A percentile compares a stretch with the other conserved stretches of the same genome.
These are phyloP conservation scores for Fusarium sp. DNA, from an alignment of 2,329 filamentous ascomycete species.

Conservation along the genomic window DNA sequence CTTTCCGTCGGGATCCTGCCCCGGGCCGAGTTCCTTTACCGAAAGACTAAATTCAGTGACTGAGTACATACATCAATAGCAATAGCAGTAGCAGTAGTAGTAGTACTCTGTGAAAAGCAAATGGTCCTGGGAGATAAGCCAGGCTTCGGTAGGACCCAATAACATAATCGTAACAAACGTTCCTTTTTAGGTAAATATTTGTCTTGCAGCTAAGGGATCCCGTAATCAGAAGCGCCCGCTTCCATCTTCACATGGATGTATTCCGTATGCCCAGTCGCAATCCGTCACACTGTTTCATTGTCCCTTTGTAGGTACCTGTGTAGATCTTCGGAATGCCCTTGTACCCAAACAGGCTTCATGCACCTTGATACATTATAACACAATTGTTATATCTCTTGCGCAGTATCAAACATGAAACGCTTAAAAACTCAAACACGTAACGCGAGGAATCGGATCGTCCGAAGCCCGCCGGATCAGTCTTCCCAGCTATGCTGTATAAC, in stretches of 20 bases:
- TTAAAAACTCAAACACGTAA: constrained; percentile 7
- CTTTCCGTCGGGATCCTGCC: constrained; percentile 27
- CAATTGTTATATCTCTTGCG: background rate
- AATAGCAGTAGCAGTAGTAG: too few relatives aligned
- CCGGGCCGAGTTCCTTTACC: constrained; percentile 25
- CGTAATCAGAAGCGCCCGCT: constrained; percentile 3
- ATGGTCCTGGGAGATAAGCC: background rate
- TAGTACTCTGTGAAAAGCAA: background rate
- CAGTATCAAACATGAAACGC: background rate
- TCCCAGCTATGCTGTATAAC: constrained; percentile 10
- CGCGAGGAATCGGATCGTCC: constrained; percentile 24
- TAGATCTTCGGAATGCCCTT: constrained; percentile 12
- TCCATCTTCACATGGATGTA: background rate
- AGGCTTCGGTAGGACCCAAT: constrained; percentile 3
- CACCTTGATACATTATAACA: background rate
- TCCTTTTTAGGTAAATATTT: constrained; percentile 11
- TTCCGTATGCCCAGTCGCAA: background rate
- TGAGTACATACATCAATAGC: background rate
- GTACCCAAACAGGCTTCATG: background rate
- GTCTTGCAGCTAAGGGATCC: constrained; percentile 5
- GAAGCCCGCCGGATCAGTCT: constrained; percentile 27
- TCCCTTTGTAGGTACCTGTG: background rate
- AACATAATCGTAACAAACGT: constrained; percentile 5
- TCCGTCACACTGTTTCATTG: constrained; percentile 8
- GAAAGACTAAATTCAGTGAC: constrained; percentile 1